phyloP scores from a whole-genome alignment of 352 stramenopile genomes.

The Phytophthora brassicae region DNA sequence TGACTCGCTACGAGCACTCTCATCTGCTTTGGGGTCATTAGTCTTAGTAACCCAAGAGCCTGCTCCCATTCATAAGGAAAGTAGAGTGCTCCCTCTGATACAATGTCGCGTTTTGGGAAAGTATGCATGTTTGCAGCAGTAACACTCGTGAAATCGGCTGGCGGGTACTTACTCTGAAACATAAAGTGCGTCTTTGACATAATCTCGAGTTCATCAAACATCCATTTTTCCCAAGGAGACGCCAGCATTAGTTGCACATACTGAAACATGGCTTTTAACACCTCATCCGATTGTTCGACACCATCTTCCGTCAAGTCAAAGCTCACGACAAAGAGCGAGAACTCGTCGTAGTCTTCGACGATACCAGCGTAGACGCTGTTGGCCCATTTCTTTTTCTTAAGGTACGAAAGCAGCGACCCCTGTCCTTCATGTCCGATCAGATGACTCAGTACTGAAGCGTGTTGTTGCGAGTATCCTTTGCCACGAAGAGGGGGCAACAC shows the following conservation, averaged over 20 bases:
- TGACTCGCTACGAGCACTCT: slow-evolving; percentile 42
- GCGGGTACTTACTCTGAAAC: slow-evolving; percentile 67
- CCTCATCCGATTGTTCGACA: slow-evolving; percentile 52
- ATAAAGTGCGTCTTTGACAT: slow-evolving; percentile 56
- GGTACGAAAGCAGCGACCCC: slow-evolving; percentile 91
- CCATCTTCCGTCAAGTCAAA: slow-evolving; percentile 62
- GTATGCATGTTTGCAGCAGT: slow-evolving; percentile 59
- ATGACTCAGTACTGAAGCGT: slow-evolving; percentile 82
- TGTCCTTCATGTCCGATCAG: slow-evolving; percentile 92
- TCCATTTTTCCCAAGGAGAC: slow-evolving; percentile 45
- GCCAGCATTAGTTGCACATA: slow-evolving; percentile 52
- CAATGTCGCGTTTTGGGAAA: slow-evolving; percentile 49
- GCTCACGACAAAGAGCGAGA: slow-evolving; percentile 52
- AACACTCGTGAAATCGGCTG: slow-evolving; percentile 67
- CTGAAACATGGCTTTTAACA: slow-evolving; percentile 59
- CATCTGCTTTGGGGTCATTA: slow-evolving; percentile 46
- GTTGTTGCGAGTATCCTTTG: slow-evolving; percentile 39
- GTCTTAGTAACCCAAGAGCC: slow-evolving; percentile 39
- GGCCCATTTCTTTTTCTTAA: slow-evolving; percentile 81
- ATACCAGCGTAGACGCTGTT: slow-evolving; percentile 60
- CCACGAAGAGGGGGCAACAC: slow-evolving; percentile 40
- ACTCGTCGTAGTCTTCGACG: slow-evolving; percentile 60
- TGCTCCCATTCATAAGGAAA: slow-evolving; percentile 52
- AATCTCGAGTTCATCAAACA: slow-evolving; percentile 63
- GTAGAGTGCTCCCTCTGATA: slow-evolving; percentile 50